phyloP scores from a whole-genome alignment of 805 yeast species.

The Yueomyces sinensis region DNA sequence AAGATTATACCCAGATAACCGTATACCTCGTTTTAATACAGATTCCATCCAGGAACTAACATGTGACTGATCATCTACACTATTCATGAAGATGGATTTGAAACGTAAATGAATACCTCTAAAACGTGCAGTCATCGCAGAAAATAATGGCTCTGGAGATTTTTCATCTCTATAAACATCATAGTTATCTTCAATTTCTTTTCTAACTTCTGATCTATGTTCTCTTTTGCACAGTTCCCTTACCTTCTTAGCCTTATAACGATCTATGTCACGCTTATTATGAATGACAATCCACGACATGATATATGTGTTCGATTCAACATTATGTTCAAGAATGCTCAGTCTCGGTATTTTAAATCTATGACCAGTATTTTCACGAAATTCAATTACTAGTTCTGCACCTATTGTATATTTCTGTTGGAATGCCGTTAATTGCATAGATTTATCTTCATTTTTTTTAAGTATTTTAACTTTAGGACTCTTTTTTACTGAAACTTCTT shows the following conservation, averaged over 20 bases:
- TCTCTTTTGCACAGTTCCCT: constrained; percentile 7
- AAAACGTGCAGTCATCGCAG: constrained; percentile 55
- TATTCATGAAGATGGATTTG: constrained; percentile 49
- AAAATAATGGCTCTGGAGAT: constrained; percentile 29
- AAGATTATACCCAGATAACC: constrained; percentile 47
- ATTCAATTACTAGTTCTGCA: constrained; percentile 76
- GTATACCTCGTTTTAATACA: constrained; percentile 44
- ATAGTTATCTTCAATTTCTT: constrained; percentile 6
- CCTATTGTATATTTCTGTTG: constrained; percentile 57
- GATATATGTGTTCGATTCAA: constrained; percentile 15
- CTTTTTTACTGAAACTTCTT: neutral
- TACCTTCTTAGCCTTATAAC: constrained; percentile 9
- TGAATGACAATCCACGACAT: constrained; percentile 25
- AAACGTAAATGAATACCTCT: constrained; percentile 53
- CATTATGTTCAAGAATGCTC: constrained; percentile 47
- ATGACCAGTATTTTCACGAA: constrained; percentile 61
- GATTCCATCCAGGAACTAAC: constrained; percentile 51
- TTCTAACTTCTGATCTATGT: constrained; percentile 12
- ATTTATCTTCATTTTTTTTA: constrained; percentile 28
- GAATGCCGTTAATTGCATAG: constrained; percentile 50
- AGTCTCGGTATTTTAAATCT: constrained; percentile 68
- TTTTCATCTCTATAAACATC: constrained; percentile 19
- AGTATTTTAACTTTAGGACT: neutral
- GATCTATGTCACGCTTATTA: constrained; percentile 17
- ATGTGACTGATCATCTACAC: constrained; percentile 43